Conservation (phyloP, 495 filamentous ascomycete genomes). For the Ramalina intermedia region DNA sequence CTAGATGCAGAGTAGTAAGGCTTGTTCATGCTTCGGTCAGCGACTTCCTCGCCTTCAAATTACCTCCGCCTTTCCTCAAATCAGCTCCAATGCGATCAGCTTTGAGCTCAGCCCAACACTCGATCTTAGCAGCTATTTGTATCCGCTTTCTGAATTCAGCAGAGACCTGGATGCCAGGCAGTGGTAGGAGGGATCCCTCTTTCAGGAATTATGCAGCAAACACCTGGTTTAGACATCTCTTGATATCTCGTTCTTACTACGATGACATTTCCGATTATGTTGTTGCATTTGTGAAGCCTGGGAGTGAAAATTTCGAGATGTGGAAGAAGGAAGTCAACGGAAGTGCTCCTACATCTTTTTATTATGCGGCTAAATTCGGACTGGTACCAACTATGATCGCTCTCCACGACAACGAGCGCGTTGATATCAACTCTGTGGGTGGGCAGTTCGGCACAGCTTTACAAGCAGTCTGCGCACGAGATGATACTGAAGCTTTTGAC, state of each 20-base stretch:
- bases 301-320: not conserved
- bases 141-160: too few species aligned
- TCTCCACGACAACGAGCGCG: not conserved
- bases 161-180: too few species aligned
- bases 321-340: not conserved
- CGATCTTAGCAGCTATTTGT: too few species aligned
- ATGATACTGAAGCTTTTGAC: not conserved
- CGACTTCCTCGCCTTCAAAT: slow-evolving; percentile 4
- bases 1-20: slow-evolving; percentile 10
- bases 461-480: not conserved
- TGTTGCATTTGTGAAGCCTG: not conserved
- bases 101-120: too few species aligned
- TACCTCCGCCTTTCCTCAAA: not conserved
- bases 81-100: not conserved
- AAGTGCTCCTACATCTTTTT: not conserved
- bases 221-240: too few species aligned
- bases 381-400: not conserved
- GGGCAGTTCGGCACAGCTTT: not conserved
- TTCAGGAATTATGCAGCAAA: too few species aligned
- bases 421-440: not conserved
- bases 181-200: too few species aligned
- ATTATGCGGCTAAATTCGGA: not conserved
- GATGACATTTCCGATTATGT: not conserved
- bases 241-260: too few species aligned
- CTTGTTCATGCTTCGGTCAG: slow-evolving; percentile 19